Percentiles rank a stretch among this genome's conserved stretches.
These are phyloP conservation scores for Lichtheimia hyalospora DNA, from an alignment of 371 early-diverging fungal genomes.

Conservation along the genomic window DNA sequence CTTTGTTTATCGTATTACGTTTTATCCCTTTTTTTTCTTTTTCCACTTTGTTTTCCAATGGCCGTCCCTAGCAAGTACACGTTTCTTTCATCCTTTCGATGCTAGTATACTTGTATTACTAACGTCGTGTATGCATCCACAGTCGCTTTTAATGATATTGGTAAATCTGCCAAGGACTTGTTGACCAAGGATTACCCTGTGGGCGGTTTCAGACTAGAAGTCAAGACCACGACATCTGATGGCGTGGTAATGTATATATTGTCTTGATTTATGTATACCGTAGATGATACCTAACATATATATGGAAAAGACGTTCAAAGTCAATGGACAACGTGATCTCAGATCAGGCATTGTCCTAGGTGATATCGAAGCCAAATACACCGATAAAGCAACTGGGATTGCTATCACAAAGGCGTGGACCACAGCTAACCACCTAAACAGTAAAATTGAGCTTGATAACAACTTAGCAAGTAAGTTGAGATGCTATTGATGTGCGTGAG, in stretches of 20 bases:
- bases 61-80: no score
- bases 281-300: not conserved
- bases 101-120: no score
- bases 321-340: constrained; percentile 89
- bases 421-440: constrained; percentile 87
- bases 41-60: no score
- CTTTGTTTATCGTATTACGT: no score
- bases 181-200: constrained; percentile 95
- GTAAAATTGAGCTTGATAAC: constrained; percentile 92
- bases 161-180: constrained; percentile 93
- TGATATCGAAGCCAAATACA: constrained; percentile 95
- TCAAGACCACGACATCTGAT: constrained; percentile 91
- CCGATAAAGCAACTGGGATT: constrained; percentile 88
- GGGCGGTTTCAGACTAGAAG: constrained; percentile 92
- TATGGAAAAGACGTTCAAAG: constrained; percentile 84
- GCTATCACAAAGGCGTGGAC: constrained; percentile 95
- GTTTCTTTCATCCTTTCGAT: no score
- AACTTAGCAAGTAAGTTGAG: constrained; percentile 76
- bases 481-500: not conserved
- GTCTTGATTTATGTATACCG: no score
- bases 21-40: no score
- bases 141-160: constrained; percentile 88
- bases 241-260: constrained; percentile 78
- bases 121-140: not conserved
- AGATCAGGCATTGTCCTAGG: constrained; percentile 91